Conservation (phyloP, 768 basidiomycete species). For the Agrocybe praecox region DNA sequence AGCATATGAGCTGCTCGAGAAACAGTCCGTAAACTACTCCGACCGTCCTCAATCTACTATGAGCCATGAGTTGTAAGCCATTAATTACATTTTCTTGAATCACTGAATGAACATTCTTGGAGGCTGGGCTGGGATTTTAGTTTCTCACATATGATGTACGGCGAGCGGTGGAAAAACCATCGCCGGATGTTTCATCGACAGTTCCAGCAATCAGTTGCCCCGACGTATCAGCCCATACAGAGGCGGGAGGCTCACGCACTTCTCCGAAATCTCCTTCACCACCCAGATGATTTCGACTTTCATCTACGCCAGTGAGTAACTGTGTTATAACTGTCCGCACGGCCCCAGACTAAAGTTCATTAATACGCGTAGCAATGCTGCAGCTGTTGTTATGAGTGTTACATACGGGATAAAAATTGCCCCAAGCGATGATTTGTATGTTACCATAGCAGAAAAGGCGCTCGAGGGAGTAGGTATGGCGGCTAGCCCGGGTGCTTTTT, state of each 20-base stretch:
- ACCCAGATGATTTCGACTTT: constrained; percentile 44
- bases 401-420: constrained; percentile 52
- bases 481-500: constrained; percentile 52
- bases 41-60: constrained; percentile 49
- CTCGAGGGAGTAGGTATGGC: constrained; percentile 53
- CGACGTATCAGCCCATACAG: constrained; percentile 46
- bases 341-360: neutral
- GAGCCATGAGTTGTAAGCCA: constrained; percentile 50
- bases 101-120: neutral
- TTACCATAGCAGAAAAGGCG: constrained; percentile 54
- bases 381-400: constrained; percentile 54
- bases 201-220: constrained; percentile 46
- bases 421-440: constrained; percentile 44
- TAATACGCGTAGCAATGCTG: constrained; percentile 40
- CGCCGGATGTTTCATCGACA: constrained; percentile 54
- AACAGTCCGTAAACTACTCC: constrained; percentile 56
- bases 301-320: constrained; percentile 51
- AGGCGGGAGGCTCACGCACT: constrained; percentile 45
- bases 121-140: constrained; percentile 50
- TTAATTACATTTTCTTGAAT: neutral
- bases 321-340: neutral
- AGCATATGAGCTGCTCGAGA: constrained; percentile 58
- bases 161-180: constrained; percentile 54
- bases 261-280: constrained; percentile 43
- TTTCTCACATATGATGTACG: constrained; percentile 56